phyloP scores from a whole-genome alignment of 768 basidiomycete genomes.

The Lactarius hengduanensis region DNA sequence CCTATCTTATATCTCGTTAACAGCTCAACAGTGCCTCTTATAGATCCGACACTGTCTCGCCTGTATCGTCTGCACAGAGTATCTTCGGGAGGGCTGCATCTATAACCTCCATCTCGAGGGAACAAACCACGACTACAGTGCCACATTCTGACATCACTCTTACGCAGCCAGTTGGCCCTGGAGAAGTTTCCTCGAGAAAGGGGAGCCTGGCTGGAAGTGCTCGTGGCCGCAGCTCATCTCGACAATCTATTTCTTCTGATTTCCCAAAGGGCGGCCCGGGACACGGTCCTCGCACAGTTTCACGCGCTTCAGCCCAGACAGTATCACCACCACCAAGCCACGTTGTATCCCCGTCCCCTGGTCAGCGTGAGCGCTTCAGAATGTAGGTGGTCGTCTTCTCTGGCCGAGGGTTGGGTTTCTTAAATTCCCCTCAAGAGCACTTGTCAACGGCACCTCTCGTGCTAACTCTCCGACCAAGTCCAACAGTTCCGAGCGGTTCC shows the following conservation, averaged over 20 bases:
- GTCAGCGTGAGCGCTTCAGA: slow-evolving; percentile 16
- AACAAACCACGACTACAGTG: neutral
- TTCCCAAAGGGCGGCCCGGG: neutral
- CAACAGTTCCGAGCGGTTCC: slow-evolving; percentile 10
- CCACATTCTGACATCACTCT: neutral
- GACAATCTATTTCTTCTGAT: slow-evolving; percentile 6
- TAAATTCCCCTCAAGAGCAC: neutral
- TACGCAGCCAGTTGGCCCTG: neutral
- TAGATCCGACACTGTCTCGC: slow-evolving; percentile 20
- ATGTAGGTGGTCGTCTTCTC: slow-evolving; percentile 9
- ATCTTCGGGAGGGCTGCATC: slow-evolving; percentile 17
- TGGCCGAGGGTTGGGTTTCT: neutral
- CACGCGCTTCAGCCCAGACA: slow-evolving; percentile 18
- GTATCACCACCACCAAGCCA: slow-evolving; percentile 13
- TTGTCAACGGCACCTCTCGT: neutral
- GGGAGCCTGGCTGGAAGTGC: neutral
- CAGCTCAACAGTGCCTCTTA: slow-evolving; percentile 14
- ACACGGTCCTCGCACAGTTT: neutral
- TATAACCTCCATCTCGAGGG: neutral
- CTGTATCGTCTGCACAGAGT: slow-evolving; percentile 24
- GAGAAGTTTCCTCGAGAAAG: neutral
- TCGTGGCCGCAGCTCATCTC: slow-evolving; percentile 10
- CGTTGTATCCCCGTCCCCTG: neutral
- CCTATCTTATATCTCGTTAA: neutral
- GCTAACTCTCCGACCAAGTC: slow-evolving; percentile 9